Evolutionary conservation across 345 rosid species (phyloP), one percentile per base, ranked within the genome.

Genomic region (Salix viminalis): DNA sequence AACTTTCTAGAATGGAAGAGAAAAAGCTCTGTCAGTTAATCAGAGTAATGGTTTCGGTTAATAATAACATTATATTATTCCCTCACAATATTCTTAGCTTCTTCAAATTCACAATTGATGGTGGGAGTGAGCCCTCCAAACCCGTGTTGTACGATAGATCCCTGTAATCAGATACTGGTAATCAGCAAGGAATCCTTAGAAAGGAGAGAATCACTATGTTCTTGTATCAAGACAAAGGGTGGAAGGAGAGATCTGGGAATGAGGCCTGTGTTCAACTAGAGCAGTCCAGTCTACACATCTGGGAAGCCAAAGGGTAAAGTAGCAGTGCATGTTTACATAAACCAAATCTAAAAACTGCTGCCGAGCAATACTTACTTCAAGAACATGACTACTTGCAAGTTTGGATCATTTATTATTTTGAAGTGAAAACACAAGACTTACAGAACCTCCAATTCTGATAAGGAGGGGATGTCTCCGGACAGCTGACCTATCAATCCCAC

Each of bases 91-190:
- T 85, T 72, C 61, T 60, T 65, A 96, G 86, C 78, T 91, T 87
- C 83, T 73, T 74, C 81, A 92, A 81, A 1, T 78, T 62, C 72
- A 92, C 96, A 7, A 96, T 91, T 6, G 81, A 65, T 30, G 65
- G 3, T 67, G 99, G 96, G 70, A 96, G 86, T 56, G 94, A 9
- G 83, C 99, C 99, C 13, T 26, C 56, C 56, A 96, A 83, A 46
- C 68, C 85, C 69, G 70, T 32, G 84, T 92, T 96, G 83, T 77
- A 89, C 10, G 98, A 93, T 75, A 96, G 86, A 87, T 93, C 99
- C 89, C 99, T 95, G 70, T 18, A 85, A 6, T 39, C 39, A 72
- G 21, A 86, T 62, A 42, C 67, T 18, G 70, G 21, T 32, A 79
- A 69, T 77, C 78, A 41, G 75, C 32, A 30, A 72, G 65, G 30